These are phyloP conservation scores for Tylopilus intermedius DNA, from an alignment of 768 basidiomycete species.

Conservation along the genomic window DNA sequence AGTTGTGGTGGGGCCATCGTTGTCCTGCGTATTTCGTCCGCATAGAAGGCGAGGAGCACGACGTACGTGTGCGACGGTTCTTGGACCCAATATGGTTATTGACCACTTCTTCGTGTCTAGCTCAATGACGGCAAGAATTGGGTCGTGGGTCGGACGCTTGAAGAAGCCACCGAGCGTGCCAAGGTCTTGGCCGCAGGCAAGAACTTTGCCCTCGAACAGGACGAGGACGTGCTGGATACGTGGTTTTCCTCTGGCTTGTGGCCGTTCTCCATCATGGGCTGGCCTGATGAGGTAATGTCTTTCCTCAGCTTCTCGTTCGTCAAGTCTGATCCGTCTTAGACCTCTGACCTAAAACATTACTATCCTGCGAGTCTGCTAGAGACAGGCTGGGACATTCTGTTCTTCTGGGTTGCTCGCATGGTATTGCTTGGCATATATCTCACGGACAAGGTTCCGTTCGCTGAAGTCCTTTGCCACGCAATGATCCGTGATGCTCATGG, in stretches of 20 bases:
- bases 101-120: constrained; percentile 32
- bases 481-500: constrained; percentile 99
- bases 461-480: constrained; percentile 94
- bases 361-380: constrained; percentile 91
- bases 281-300: constrained; percentile 78
- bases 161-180: constrained; percentile 76
- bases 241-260: constrained; percentile 98
- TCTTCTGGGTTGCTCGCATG: constrained; percentile 99
- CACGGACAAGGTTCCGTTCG: constrained; percentile 89
- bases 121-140: constrained; percentile 70
- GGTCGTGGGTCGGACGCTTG: constrained; percentile 81
- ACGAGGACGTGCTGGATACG: constrained; percentile 96
- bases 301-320: not conserved
- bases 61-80: constrained; percentile 40
- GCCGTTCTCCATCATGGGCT: constrained; percentile 97
- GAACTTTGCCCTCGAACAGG: constrained; percentile 78
- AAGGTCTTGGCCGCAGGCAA: constrained; percentile 60
- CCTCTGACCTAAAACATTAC: constrained; percentile 69
- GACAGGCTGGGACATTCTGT: constrained; percentile 99
- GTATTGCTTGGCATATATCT: constrained; percentile 86
- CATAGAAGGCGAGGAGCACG: constrained; percentile 69
- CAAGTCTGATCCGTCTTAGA: constrained; percentile 40
- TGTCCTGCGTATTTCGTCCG: constrained; percentile 91
- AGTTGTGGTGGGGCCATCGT: constrained; percentile 99
- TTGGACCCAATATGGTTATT: not conserved